phyloP scores from a whole-genome alignment of 257 asterid genomes.

The Solanum chaucha region DNA sequence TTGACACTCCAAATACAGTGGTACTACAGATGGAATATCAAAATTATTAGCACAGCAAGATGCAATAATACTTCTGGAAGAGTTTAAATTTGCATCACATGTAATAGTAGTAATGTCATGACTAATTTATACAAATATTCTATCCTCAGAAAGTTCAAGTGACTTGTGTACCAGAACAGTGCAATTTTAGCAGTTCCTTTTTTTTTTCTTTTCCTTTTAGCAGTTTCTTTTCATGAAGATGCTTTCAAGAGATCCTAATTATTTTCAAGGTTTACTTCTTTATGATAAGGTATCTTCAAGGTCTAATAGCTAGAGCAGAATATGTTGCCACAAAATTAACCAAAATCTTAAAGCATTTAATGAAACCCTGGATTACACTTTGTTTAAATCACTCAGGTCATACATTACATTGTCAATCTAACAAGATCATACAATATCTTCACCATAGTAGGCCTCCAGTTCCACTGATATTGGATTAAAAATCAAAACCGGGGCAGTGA shows the following conservation, averaged over 20 bases:
- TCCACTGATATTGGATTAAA: not conserved
- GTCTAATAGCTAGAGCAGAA: not conserved
- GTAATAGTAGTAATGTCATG: not conserved
- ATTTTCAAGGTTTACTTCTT: not conserved
- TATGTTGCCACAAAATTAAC: not conserved
- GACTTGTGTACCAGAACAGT: not conserved
- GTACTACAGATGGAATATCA: conserved; percentile 45
- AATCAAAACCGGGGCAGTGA: not conserved
- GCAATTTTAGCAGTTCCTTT: not conserved
- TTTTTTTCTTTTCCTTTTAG: not conserved
- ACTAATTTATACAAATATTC: not conserved
- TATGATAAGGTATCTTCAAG: not conserved
- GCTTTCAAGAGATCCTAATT: not conserved
- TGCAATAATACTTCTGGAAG: not conserved
- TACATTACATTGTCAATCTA: not conserved
- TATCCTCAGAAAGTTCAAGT: not conserved
- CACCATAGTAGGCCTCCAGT: not conserved
- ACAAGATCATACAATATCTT: not conserved
- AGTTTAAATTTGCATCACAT: not conserved
- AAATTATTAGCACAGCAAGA: conserved; percentile 6
- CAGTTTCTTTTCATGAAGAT: not conserved
- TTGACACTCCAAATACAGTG: conserved; percentile 97
- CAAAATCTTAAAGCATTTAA: not conserved
- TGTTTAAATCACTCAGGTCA: not conserved
- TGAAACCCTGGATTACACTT: not conserved